phyloP scores from a whole-genome alignment of 192 early-diverging fungal species.

The Chytriomyces hyalinus region DNA sequence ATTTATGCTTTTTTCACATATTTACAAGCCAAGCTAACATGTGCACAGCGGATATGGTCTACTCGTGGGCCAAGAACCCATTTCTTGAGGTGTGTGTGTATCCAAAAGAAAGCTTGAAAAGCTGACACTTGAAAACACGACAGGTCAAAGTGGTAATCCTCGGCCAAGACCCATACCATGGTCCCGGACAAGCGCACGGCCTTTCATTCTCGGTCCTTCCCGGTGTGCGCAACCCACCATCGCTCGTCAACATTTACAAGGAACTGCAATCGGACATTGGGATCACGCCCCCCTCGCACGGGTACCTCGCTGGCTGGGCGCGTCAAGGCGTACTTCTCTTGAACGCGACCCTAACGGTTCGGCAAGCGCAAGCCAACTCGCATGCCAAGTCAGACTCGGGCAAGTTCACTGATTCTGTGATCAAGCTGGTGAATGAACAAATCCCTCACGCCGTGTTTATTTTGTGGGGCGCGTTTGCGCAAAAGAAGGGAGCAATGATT shows the following conservation, averaged over 20 bases:
- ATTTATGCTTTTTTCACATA: no score
- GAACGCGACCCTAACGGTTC: slow-evolving; percentile 88
- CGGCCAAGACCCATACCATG: slow-evolving; percentile 92
- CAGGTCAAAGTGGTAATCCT: slow-evolving; percentile 76
- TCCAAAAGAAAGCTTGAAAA: no score
- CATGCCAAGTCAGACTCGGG: slow-evolving; percentile 88
- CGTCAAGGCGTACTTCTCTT: slow-evolving; percentile 80
- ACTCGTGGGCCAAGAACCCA: no score
- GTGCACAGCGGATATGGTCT: no score
- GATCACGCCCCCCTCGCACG: no score
- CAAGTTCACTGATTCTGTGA: slow-evolving; percentile 82
- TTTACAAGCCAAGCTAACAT: no score
- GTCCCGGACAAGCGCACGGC: slow-evolving; percentile 47
- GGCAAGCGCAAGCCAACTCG: slow-evolving; percentile 74
- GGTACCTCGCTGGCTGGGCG: no score
- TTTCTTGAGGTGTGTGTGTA: no score
- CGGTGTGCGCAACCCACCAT: slow-evolving; percentile 79
- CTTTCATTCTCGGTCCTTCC: slow-evolving; percentile 70
- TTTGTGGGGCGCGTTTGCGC: slow-evolving; percentile 89
- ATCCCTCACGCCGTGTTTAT: slow-evolving; percentile 81
- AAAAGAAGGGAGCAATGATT: slow-evolving; percentile 79
- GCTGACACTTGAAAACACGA: no score
- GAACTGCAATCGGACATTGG: slow-evolving; percentile 75
- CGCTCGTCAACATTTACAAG: slow-evolving; percentile 90
- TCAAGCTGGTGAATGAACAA: slow-evolving; percentile 71